A percentile compares a stretch with the other conserved stretches of the same genome.
Conservation (phyloP, 352 stramenopile genomes). For the Phytophthora aleatoria region DNA sequence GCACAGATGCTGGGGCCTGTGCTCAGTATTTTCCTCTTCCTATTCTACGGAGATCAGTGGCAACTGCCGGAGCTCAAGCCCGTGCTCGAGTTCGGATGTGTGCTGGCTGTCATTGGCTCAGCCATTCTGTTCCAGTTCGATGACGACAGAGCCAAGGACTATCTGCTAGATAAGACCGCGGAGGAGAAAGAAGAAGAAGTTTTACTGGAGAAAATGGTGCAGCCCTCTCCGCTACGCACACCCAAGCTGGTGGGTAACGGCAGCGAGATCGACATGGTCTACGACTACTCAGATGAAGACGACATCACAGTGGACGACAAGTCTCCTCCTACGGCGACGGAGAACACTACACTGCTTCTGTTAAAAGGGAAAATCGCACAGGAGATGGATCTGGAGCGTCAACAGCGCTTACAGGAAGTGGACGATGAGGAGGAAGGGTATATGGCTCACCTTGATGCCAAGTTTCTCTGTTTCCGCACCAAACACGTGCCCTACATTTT, state of each 20-base stretch:
- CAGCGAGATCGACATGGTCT: slow-evolving; percentile 60
- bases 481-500: slow-evolving; percentile 72
- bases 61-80: slow-evolving; percentile 54
- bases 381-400: slow-evolving; percentile 34
- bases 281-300: slow-evolving; percentile 71
- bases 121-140: slow-evolving; percentile 59
- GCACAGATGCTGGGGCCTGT: slow-evolving; percentile 63
- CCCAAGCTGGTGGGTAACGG: slow-evolving; percentile 64
- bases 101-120: slow-evolving; percentile 56
- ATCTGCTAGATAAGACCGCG: slow-evolving; percentile 28
- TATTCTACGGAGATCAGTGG: slow-evolving; percentile 71
- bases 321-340: slow-evolving; percentile 29
- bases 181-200: slow-evolving; percentile 32
- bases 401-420: slow-evolving; percentile 29
- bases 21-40: slow-evolving; percentile 64
- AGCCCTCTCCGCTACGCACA: slow-evolving; percentile 52
- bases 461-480: slow-evolving; percentile 69
- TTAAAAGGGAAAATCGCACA: slow-evolving; percentile 35
- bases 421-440: slow-evolving; percentile 36
- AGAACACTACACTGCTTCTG: slow-evolving; percentile 43
- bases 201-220: slow-evolving; percentile 28
- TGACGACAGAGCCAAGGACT: slow-evolving; percentile 62
- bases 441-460: slow-evolving; percentile 41
- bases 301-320: slow-evolving; percentile 39
- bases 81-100: slow-evolving; percentile 64